Evolutionary conservation across 2,329 filamentous ascomycete genomes (phyloP), one percentile per base, ranked within the genome.

Genomic region (Claviceps sp.): DNA sequence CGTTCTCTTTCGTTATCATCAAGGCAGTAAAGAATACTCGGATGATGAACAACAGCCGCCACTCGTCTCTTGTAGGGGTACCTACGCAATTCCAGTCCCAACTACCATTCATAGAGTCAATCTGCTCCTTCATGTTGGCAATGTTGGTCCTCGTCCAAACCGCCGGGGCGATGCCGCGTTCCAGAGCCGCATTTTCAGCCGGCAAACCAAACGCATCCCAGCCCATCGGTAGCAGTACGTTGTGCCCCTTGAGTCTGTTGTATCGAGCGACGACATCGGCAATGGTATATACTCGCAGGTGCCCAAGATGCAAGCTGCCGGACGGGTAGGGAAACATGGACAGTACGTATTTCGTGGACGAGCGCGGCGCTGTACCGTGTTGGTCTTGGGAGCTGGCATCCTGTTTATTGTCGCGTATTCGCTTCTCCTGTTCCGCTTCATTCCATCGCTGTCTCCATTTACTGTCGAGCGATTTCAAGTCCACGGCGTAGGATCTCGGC

Each of bases 311-410:
- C 30, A 95, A 76, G 34, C 82, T 83, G 34, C 89, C 89, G 0
- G 89, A 95, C 1, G 89, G 89, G 65, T 95, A 95, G 0, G 89
- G 89, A 63, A 95, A 95, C 89, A 95, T 95, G 57, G 89, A 84
- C 51, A 95, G 73, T 55, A 95, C 80, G 65, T 91, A 95, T 66
- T 74, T 43, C 24, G 30, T 22, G 34, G 41, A 75, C 53, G 68
- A 67, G 43, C 67, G 59, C 38, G 66, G 51, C 34, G 38, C 34
- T 36, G 54, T 47, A 36, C 56, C 59, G 55, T 58, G 50, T 48
- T 53, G 54, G 13, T 49, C 56, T 40, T 20, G 37, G 57, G 13
- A 26, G 54, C 44, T 55, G 56, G 47, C 38, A 11, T 45, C 24
- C 5, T 22, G 9, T 24, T 43, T 24, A 11, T 34, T 16, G 20